Evolutionary conservation across 345 rosid genomes (phyloP).

Genomic region (Citrus trifoliata): DNA sequence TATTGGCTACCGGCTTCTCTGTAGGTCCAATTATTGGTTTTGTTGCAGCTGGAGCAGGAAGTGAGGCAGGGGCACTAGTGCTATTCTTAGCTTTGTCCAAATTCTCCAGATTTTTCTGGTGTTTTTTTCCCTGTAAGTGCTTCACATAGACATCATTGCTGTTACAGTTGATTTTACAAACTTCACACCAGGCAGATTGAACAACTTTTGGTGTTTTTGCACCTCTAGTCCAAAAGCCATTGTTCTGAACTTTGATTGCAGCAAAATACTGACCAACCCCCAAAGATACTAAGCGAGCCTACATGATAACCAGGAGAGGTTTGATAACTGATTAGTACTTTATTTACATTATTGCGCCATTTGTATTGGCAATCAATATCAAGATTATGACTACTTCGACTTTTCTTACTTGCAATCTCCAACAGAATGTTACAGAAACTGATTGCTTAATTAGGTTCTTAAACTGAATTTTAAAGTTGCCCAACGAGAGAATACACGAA

Average conservation of each 20-base stretch:
- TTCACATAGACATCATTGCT: conserved; percentile 19
- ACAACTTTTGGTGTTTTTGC: conserved; percentile 15
- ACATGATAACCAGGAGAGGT: neutral
- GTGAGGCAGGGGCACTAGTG: conserved; percentile 12
- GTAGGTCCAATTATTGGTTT: conserved; percentile 8
- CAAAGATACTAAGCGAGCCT: conserved; percentile 16
- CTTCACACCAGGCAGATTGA: conserved; percentile 29
- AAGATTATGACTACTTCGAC: neutral
- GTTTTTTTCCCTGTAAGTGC: conserved; percentile 28
- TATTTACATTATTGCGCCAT: no score
- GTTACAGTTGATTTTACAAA: conserved; percentile 27
- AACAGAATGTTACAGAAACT: neutral
- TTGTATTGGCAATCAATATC: neutral
- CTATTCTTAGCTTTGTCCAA: conserved; percentile 23
- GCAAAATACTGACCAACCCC: conserved; percentile 24
- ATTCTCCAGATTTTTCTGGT: conserved; percentile 22
- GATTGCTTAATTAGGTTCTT: neutral
- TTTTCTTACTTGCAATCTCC: neutral
- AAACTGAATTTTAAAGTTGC: neutral
- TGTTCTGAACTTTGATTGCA: conserved; percentile 19
- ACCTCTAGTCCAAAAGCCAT: conserved; percentile 16
- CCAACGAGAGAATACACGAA: neutral
- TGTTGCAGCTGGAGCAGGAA: neutral
- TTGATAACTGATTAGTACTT: neutral
- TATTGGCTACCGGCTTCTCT: conserved; percentile 4